Percentiles rank a stretch among this genome's conserved stretches.
Evolutionary conservation across 805 yeast species (phyloP).

Genomic region (Clavispora vitiphila): DNA sequence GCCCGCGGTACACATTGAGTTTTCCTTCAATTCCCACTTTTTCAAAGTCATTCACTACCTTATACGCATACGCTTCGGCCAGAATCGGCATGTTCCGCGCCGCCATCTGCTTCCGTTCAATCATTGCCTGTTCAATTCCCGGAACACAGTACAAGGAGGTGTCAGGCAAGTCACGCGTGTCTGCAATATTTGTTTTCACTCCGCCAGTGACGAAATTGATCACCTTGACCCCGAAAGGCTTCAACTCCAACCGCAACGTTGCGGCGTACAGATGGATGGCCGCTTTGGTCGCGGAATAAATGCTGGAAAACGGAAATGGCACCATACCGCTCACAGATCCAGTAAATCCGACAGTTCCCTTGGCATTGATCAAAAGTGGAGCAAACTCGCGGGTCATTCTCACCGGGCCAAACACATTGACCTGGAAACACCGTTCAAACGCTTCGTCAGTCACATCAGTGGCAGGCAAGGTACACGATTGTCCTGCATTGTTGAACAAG

Average conservation of each 20-base stretch:
- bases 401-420: slow-evolving; percentile 68
- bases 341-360: slow-evolving; percentile 69
- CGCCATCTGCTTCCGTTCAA: slow-evolving; percentile 54
- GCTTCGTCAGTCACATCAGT: slow-evolving; percentile 57
- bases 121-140: slow-evolving; percentile 47
- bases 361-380: slow-evolving; percentile 52
- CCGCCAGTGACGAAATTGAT: slow-evolving; percentile 72
- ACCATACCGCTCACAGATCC: slow-evolving; percentile 65
- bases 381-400: slow-evolving; percentile 56
- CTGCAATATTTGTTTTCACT: slow-evolving; percentile 66
- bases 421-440: slow-evolving; percentile 49
- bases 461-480: slow-evolving; percentile 68
- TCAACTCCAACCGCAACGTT: slow-evolving; percentile 58
- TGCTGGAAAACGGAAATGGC: slow-evolving; percentile 67
- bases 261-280: slow-evolving; percentile 72
- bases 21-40: slow-evolving; percentile 25
- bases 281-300: slow-evolving; percentile 67
- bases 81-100: slow-evolving; percentile 53
- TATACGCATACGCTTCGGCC: slow-evolving; percentile 52
- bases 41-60: slow-evolving; percentile 49
- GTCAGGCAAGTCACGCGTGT: slow-evolving; percentile 54
- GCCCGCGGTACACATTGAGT: slow-evolving; percentile 57
- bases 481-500: slow-evolving; percentile 74
- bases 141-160: slow-evolving; percentile 48
- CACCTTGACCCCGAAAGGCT: slow-evolving; percentile 68